Percentiles rank a stretch among this genome's conserved stretches.
phyloP scores from a whole-genome alignment of 2,329 filamentous ascomycete genomes.

The Pseudofabraea citricarpa region DNA sequence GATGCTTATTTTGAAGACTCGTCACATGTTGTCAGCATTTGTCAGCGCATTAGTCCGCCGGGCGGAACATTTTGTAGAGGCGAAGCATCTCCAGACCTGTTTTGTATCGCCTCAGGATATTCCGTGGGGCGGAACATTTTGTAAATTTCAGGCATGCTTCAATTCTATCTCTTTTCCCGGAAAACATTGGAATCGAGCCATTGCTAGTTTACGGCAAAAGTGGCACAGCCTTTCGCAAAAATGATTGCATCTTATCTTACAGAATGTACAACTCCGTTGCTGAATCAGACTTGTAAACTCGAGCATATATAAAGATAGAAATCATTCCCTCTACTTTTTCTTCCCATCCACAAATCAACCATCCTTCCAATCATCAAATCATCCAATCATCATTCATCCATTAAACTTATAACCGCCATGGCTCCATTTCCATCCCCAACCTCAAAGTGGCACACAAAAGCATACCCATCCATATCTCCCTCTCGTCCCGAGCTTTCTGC shows the following conservation, averaged over 20 bases:
- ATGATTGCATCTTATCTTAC: slow-evolving; percentile 6
- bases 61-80: slow-evolving; percentile 24
- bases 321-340: slow-evolving; percentile 7
- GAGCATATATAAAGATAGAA: slow-evolving; percentile 15
- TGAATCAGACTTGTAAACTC: slow-evolving; percentile 9
- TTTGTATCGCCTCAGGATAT: slow-evolving; percentile 5
- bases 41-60: slow-evolving; percentile 12
- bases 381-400: slow-evolving; percentile 5
- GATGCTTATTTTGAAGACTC: slow-evolving; percentile 7
- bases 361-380: no score
- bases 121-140: slow-evolving; percentile 22
- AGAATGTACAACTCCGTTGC: slow-evolving; percentile 18
- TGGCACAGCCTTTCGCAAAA: slow-evolving; percentile 1
- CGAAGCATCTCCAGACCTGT: slow-evolving; percentile 4
- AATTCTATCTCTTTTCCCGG: slow-evolving; percentile 5
- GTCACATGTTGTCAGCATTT: slow-evolving; percentile 19
- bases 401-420: slow-evolving; percentile 16
- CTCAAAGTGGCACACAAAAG: slow-evolving; percentile 28
- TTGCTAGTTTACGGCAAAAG: not conserved
- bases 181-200: slow-evolving; percentile 4
- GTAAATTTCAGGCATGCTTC: slow-evolving; percentile 13
- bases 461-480: slow-evolving; percentile 33
- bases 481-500: slow-evolving; percentile 34
- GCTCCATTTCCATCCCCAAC: slow-evolving; percentile 35
- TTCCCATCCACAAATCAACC: no score